These are phyloP conservation scores for Plantago elongata DNA, from an alignment of 257 asterid genomes.

Conservation along the genomic window DNA sequence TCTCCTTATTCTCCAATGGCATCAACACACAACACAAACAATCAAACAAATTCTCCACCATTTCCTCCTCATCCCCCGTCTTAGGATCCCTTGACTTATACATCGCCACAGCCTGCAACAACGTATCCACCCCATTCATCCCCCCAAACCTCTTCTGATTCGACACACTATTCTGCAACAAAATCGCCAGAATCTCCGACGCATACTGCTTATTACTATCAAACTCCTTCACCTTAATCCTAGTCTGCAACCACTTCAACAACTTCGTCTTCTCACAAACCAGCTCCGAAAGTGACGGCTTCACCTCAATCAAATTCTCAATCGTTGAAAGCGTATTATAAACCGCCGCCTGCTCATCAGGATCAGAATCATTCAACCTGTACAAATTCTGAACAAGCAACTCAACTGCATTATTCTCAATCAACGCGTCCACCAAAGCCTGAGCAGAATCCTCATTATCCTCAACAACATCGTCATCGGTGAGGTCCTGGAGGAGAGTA, in stretches of 20 bases:
- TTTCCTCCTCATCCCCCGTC: conserved; percentile 90
- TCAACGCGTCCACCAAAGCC: conserved; percentile 70
- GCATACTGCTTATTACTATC: conserved; percentile 97
- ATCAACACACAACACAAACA: conserved; percentile 85
- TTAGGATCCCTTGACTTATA: conserved; percentile 93
- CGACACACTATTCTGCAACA: conserved; percentile 67
- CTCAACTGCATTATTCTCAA: conserved; percentile 84
- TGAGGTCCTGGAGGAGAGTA: conserved; percentile 79
- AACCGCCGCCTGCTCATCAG: conserved; percentile 82
- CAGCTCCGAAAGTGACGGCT: conserved; percentile 71
- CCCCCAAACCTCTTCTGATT: conserved; percentile 93
- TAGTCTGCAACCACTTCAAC: conserved; percentile 87
- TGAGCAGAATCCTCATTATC: conserved; percentile 80
- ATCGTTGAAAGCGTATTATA: conserved; percentile 64
- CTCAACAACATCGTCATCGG: conserved; percentile 89
- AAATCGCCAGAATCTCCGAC: conserved; percentile 84
- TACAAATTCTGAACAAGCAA: conserved; percentile 71
- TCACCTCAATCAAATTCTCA: conserved; percentile 87
- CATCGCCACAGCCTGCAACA: conserved; percentile 94
- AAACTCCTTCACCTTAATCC: conserved; percentile 74
- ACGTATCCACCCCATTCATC: conserved; percentile 91
- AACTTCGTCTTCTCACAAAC: conserved; percentile 94
- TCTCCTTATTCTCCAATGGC: conserved; percentile 99
- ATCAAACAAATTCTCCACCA: conserved; percentile 95
- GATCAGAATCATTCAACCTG: conserved; percentile 68